Evolutionary conservation across 148 eudicot genomes (phyloP).

Genomic region (Vaccinium corymbosum): DNA sequence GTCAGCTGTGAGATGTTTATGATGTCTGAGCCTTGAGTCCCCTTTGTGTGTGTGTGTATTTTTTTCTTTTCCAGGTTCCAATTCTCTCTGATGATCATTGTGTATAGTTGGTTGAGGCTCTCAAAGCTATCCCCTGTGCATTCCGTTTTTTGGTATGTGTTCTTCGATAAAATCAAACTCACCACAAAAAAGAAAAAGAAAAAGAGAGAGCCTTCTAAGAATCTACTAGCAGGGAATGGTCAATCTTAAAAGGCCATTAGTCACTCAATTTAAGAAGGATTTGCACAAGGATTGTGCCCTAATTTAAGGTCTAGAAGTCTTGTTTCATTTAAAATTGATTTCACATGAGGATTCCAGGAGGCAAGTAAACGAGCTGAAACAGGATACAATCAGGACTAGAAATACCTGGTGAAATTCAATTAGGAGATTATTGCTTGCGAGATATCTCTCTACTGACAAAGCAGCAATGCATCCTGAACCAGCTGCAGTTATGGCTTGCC

Average conservation of each 20-base stretch:
- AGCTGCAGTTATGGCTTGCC: slow-evolving; percentile 98
- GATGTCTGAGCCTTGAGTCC: not conserved
- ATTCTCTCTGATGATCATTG: not conserved
- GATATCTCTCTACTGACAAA: slow-evolving; percentile 96
- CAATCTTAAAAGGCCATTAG: not conserved
- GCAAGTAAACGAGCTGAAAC: not conserved
- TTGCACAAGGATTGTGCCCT: not conserved
- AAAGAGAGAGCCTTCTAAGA: not conserved
- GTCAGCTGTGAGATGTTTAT: not conserved
- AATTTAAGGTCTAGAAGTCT: not conserved
- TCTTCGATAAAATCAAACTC: not conserved
- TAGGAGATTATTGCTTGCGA: slow-evolving; percentile 74
- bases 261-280: not conserved
- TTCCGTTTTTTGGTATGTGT: not conserved
- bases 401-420: slow-evolving; percentile 97
- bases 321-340: not conserved
- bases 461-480: slow-evolving; percentile 99
- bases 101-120: not conserved
- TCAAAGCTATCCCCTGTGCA: not conserved
- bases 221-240: not conserved
- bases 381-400: not conserved
- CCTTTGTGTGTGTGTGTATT: not conserved
- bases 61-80: not conserved
- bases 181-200: not conserved
- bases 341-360: not conserved